Evolutionary conservation across 805 yeast genomes (phyloP).

Genomic region (Lachancea dasiensis): DNA sequence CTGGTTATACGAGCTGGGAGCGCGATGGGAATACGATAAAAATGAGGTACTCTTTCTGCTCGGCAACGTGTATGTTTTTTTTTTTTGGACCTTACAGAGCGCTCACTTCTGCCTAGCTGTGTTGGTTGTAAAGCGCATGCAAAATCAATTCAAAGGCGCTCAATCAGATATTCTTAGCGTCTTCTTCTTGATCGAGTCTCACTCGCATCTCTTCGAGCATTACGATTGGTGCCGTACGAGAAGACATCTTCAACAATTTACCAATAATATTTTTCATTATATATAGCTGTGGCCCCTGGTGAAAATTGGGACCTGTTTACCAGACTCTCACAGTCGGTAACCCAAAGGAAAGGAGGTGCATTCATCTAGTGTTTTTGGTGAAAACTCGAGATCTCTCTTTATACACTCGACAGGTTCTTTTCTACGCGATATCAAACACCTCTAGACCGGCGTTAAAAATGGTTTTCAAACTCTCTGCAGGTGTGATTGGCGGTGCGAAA

Average conservation of each 20-base stretch:
- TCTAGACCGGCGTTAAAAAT: neutral
- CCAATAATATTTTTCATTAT: neutral
- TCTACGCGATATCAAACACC: neutral
- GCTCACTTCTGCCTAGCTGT: no score
- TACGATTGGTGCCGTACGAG: neutral
- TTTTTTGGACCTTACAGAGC: no score
- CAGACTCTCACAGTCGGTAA: slow-evolving; percentile 1
- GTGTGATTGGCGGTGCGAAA: slow-evolving; percentile 6
- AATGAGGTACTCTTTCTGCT: no score
- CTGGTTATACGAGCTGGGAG: no score
- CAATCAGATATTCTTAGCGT: neutral
- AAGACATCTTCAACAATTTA: neutral
- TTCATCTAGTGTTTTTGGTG: slow-evolving; percentile 3
- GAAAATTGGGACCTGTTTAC: neutral
- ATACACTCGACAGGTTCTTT: neutral
- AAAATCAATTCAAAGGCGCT: no score
- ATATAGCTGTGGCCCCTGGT: slow-evolving; percentile 2
- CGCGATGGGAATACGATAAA: no score
- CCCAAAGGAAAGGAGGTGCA: slow-evolving; percentile 9
- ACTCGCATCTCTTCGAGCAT: slow-evolving; percentile 1
- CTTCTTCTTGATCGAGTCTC: slow-evolving; percentile 1
- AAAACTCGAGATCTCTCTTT: slow-evolving; percentile 4
- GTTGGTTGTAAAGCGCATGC: no score
- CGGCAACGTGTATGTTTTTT: no score
- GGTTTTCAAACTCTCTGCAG: slow-evolving; percentile 6